These are phyloP conservation scores for Aspergillus melleus DNA, from an alignment of 2,329 filamentous ascomycete species.

Conservation along the genomic window DNA sequence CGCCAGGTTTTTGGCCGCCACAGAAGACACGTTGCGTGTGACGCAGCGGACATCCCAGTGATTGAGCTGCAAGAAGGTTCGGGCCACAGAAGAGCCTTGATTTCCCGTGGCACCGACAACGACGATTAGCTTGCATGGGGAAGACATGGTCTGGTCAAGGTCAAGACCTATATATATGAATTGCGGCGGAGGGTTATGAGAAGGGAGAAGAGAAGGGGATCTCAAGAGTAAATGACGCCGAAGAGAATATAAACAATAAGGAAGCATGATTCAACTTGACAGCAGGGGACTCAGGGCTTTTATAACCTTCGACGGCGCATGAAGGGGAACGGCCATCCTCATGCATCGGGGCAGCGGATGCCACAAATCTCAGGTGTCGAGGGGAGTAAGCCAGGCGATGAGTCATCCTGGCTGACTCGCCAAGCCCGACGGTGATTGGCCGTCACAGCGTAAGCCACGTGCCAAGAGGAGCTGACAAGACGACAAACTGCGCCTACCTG, in stretches of 20 bases:
- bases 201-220: not conserved
- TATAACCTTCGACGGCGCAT: too few species aligned
- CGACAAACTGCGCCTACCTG: too few species aligned
- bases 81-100: slow-evolving; percentile 31
- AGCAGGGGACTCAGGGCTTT: too few species aligned
- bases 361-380: too few species aligned
- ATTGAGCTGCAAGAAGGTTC: slow-evolving; percentile 24
- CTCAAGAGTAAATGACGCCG: not conserved
- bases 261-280: too few species aligned
- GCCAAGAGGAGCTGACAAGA: not conserved
- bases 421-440: slow-evolving; percentile 11
- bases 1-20: slow-evolving; percentile 21
- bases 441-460: slow-evolving; percentile 15
- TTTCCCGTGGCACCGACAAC: slow-evolving; percentile 40
- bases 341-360: too few species aligned
- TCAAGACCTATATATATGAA: too few species aligned
- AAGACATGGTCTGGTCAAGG: slow-evolving; percentile 10
- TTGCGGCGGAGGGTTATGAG: not conserved
- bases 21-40: slow-evolving; percentile 29
- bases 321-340: too few species aligned
- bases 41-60: slow-evolving; percentile 34
- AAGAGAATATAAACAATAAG: too few species aligned
- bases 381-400: slow-evolving; percentile 16
- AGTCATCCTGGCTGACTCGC: slow-evolving; percentile 3
- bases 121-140: slow-evolving; percentile 30